Conservation (phyloP, 352 stramenopile species). For the Phytophthora kernoviae region DNA sequence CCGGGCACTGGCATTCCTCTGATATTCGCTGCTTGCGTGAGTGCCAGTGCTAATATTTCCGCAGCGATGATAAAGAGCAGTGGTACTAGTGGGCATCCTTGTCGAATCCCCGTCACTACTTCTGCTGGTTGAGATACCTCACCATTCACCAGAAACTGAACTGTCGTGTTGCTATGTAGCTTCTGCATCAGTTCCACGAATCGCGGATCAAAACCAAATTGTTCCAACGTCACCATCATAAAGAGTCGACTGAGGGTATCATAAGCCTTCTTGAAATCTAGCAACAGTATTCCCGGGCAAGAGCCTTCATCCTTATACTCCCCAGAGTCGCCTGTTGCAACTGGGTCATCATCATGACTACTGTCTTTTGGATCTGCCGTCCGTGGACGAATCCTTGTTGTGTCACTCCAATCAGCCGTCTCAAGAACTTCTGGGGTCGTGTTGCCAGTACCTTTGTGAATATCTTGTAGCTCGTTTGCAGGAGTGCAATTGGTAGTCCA, state of each 20-base stretch:
- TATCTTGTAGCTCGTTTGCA: slow-evolving; percentile 12
- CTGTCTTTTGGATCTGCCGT: slow-evolving; percentile 1
- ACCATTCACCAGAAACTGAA: background rate
- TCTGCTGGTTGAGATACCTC: background rate
- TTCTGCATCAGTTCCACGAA: background rate
- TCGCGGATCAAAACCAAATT: slow-evolving; percentile 2
- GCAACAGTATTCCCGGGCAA: too few species aligned
- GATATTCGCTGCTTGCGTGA: background rate
- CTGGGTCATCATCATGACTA: slow-evolving; percentile 1
- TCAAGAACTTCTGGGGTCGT: background rate
- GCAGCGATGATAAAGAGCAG: slow-evolving; percentile 3
- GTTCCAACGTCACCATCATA: background rate
- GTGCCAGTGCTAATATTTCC: background rate
- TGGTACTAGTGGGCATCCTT: background rate
- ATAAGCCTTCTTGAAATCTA: slow-evolving; percentile 9
- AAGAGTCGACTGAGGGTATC: too few species aligned
- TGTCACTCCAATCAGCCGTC: background rate
- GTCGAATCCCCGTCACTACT: background rate
- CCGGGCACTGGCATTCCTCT: background rate
- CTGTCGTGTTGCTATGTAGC: background rate
- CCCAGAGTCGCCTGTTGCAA: background rate
- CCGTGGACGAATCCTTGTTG: slow-evolving; percentile 12
- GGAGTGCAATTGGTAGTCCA: slow-evolving; percentile 3
- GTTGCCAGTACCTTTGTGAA: slow-evolving; percentile 1
- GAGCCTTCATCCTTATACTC: too few species aligned